Evolutionary conservation across 306 rosid genomes (phyloP), one percentile per base, ranked within the genome.

Genomic region (Pyrus communis): DNA sequence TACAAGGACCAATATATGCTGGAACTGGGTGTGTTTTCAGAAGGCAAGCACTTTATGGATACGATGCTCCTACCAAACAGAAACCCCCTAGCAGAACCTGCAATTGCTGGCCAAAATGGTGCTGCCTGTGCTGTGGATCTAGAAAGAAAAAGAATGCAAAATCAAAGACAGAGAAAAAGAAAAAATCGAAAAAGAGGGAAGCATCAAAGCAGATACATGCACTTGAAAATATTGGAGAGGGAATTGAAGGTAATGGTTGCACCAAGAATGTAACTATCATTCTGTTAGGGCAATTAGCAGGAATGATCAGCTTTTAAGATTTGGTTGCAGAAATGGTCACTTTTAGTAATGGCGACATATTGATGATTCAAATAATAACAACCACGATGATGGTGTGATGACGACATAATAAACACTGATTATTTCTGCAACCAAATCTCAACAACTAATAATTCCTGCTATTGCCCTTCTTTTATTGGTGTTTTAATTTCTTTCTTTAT

Each of bases 1-100:
- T 92, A 75, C 97, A 95, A 89, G 99, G 99, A 74, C 99, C 97
- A 60, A 92, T 95, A 77, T 95, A 95, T 76, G 97, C 92, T 4
- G 99, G 99, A 84, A 95, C 99, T 59, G 97, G 97, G 75, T 95
- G 99, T 76, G 97, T 92, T 81, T 95, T 95, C 91, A 85, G 96
- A 86, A 89, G 96, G 91, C 72, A 73, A 15, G 99, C 97, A 0
- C 96, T 95, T 15, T 95, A 95, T 77, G 99, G 97, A 75, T 89
- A 55, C 31, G 99, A 95, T 66, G 99, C 97, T 21, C 99, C 99
- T 60, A 35, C 79, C 77, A 89, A 88, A 86, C 87, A 95, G 92
- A 92, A 95, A 83, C 70, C 89, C 3, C 93, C 96, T 4, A 92
- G 97, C 86, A 90, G 88, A 87, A 95, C 99, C 58, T 92, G 99